Evolutionary conservation across 768 basidiomycete species (phyloP).

Genomic region (Lenzites betulinus): DNA sequence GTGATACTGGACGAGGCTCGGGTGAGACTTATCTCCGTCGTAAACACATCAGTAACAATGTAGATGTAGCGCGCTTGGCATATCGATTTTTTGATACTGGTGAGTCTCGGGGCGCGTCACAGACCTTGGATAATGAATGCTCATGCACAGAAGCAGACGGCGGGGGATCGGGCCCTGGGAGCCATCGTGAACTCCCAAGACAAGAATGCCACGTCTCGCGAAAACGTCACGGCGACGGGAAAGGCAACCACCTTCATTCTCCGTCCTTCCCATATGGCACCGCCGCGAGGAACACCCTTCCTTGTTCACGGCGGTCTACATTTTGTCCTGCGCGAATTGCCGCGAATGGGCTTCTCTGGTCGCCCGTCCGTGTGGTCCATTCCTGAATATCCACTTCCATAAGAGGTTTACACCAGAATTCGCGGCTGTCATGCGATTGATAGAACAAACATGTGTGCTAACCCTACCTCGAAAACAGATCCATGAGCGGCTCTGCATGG

Average conservation of each 20-base stretch:
- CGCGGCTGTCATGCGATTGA: neutral
- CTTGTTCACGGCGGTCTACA: neutral
- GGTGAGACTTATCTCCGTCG: neutral
- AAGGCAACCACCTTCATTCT: slow-evolving; percentile 6
- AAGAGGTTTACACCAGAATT: neutral
- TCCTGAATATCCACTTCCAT: neutral
- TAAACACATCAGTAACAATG: neutral
- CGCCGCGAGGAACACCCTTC: slow-evolving; percentile 3
- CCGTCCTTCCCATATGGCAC: neutral
- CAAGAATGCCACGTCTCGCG: slow-evolving; percentile 10
- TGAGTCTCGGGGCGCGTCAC: neutral
- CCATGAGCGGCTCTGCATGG: neutral
- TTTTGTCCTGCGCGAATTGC: neutral
- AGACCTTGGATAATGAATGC: neutral
- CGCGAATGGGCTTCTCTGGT: neutral
- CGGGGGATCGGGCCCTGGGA: neutral
- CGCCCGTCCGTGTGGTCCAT: neutral
- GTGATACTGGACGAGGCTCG: neutral
- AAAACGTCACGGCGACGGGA: slow-evolving; percentile 2
- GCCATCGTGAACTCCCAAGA: neutral
- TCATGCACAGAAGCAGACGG: neutral
- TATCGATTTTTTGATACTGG: neutral
- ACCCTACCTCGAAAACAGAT: neutral
- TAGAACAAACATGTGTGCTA: neutral
- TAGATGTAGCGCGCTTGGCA: neutral